Evolutionary conservation across 2,329 filamentous ascomycete genomes (phyloP), one percentile per base, ranked within the genome.

Genomic region (Beauveria pseudobassiana): DNA sequence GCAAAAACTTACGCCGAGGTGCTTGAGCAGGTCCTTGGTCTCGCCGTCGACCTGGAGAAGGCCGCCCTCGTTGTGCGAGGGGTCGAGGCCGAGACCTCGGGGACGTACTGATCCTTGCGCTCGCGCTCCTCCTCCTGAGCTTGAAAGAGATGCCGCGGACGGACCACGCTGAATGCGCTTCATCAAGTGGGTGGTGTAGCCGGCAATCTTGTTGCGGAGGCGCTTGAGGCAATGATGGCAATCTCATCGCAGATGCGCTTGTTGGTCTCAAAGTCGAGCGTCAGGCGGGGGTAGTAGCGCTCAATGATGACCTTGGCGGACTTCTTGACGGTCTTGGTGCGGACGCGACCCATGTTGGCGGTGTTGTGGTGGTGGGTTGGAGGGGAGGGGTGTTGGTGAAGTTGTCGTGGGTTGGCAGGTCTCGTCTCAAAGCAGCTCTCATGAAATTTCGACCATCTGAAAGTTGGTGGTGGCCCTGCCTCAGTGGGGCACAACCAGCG

Each of bases 81-180:
- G 96, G 86, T 99, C 95, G 77, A 99, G 90, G 95, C 95, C 65
- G 96, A 99, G 73, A 99, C 86, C 83, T 99, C 95, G 76, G 95
- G 95, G 69, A 99, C 95, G 85, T 97, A 99, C 86, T 99, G 95
- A 85, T 99, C 95, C 90, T 99, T 99, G 79, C 95, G 90, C 85
- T 99, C 95, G 87, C 95, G 91, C 89, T 99, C 95, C 86, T 99
- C 95, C 85, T 99, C 95, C 84, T 99, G 95, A 99, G 91, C 88
- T 99, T 99, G 93, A 99, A 99, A 81, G 96, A 99, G 83, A 99
- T 99, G 85, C 95, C 95, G 74, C 95, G 96, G 81, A 99, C 95
- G 69, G 95, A 69, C 95, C 95, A 79, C 95, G 92, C 86, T 98
- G 95, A 74, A 99, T 99, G 82, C 95, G 95, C 89, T 98, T 98